These are phyloP conservation scores for Pelargonium cotyledonis DNA, from an alignment of 441 rosid genomes.

Conservation along the genomic window DNA sequence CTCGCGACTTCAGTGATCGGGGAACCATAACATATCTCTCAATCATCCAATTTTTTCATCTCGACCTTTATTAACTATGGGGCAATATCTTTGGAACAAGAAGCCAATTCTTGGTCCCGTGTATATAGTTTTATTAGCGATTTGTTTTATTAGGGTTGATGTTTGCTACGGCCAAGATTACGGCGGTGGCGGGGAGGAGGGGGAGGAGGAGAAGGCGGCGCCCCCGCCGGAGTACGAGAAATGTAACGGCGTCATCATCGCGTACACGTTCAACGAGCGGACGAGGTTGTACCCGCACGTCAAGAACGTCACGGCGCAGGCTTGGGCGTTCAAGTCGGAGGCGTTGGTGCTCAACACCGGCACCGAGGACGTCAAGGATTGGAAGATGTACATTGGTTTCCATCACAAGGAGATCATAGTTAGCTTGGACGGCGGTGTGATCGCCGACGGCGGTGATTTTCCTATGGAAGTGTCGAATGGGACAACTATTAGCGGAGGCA, in stretches of 20 bases:
- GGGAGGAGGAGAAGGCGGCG: neutral
- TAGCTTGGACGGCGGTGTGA: conserved; percentile 8
- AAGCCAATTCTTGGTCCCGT: no score
- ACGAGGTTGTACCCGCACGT: neutral
- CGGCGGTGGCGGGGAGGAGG: neutral
- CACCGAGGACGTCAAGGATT: neutral
- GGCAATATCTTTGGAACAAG: no score
- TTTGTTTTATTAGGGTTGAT: no score
- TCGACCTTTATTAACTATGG: no score
- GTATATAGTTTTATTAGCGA: no score
- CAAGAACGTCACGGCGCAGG: conserved; percentile 4
- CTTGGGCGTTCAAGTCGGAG: conserved; percentile 6
- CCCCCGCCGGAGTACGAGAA: neutral
- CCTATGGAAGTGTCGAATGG: conserved; percentile 20
- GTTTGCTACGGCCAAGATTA: neutral
- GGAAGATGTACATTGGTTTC: conserved; percentile 22
- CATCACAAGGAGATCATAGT: conserved; percentile 22
- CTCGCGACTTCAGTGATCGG: no score
- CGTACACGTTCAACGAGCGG: neutral
- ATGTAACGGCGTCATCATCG: neutral
- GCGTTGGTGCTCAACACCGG: neutral
- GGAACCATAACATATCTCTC: no score
- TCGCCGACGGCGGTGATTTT: conserved; percentile 5
- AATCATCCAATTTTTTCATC: no score
- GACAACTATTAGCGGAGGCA: conserved; percentile 13